Conservation (phyloP, 805 yeast species). For the Ogataea dorogensis region DNA sequence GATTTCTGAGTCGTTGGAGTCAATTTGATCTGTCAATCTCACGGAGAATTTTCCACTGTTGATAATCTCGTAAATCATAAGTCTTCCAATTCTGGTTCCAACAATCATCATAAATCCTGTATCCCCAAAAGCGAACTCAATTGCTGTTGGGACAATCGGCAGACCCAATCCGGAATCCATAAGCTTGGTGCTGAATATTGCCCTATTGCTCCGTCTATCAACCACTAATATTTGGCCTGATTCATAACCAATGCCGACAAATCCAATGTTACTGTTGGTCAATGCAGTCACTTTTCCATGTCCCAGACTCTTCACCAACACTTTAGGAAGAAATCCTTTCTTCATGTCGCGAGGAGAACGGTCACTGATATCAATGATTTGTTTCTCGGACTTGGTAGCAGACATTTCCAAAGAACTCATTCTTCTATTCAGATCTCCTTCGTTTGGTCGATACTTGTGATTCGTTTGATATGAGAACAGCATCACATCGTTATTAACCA, state of each 20-base stretch:
- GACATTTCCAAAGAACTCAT: conserved; percentile 32
- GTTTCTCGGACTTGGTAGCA: conserved; percentile 29
- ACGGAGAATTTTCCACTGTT: conserved; percentile 70
- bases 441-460: conserved; percentile 39
- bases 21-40: conserved; percentile 46
- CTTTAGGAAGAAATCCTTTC: conserved; percentile 64
- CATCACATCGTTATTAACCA: conserved; percentile 69
- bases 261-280: conserved; percentile 73
- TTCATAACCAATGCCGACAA: conserved; percentile 75
- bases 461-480: conserved; percentile 69
- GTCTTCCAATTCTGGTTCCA: conserved; percentile 77
- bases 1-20: conserved; percentile 52
- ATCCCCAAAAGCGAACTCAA: conserved; percentile 74
- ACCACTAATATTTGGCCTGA: conserved; percentile 73
- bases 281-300: conserved; percentile 57
- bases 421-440: conserved; percentile 23
- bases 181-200: conserved; percentile 41
- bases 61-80: conserved; percentile 59
- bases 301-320: conserved; percentile 40
- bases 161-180: conserved; percentile 30
- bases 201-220: conserved; percentile 68
- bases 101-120: conserved; percentile 57
- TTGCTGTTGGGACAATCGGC: conserved; percentile 45
- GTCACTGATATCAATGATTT: conserved; percentile 46
- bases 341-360: conserved; percentile 49